Evolutionary conservation across 495 filamentous ascomycete species (phyloP).

Genomic region (Aspergillus baeticus): DNA sequence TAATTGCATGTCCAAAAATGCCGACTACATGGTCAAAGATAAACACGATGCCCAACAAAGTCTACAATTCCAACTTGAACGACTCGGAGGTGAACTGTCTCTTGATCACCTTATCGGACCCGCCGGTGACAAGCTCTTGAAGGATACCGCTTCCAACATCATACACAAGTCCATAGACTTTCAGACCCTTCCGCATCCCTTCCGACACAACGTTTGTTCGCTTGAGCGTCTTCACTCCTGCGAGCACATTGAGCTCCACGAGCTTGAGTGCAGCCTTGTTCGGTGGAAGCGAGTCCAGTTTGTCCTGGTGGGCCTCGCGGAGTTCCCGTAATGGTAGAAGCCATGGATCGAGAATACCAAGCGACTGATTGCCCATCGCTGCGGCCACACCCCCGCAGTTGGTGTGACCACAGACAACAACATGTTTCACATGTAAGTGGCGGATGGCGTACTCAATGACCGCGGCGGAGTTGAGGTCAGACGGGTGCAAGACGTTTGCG

Average conservation of each 20-base stretch:
- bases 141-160: constrained; percentile 63
- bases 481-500: constrained; percentile 78
- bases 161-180: constrained; percentile 72
- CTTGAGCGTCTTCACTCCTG: constrained; percentile 63
- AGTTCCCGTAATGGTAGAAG: constrained; percentile 68
- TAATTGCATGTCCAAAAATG: no score
- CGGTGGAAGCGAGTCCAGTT: constrained; percentile 48
- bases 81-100: constrained; percentile 30
- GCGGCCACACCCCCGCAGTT: constrained; percentile 75
- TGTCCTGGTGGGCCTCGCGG: constrained; percentile 46
- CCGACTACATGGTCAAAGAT: no score
- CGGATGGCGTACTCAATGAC: constrained; percentile 85
- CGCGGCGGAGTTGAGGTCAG: constrained; percentile 70
- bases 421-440: constrained; percentile 73
- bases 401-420: constrained; percentile 84
- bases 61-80: constrained; percentile 36
- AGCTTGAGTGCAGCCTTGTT: constrained; percentile 52
- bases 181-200: constrained; percentile 65
- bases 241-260: constrained; percentile 67
- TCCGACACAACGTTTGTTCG: constrained; percentile 59
- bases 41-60: not conserved
- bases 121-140: constrained; percentile 52
- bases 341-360: constrained; percentile 85
- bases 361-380: constrained; percentile 61
- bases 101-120: constrained; percentile 38